phyloP scores from a whole-genome alignment of 192 early-diverging fungal species.

The Entrophospora sp. region DNA sequence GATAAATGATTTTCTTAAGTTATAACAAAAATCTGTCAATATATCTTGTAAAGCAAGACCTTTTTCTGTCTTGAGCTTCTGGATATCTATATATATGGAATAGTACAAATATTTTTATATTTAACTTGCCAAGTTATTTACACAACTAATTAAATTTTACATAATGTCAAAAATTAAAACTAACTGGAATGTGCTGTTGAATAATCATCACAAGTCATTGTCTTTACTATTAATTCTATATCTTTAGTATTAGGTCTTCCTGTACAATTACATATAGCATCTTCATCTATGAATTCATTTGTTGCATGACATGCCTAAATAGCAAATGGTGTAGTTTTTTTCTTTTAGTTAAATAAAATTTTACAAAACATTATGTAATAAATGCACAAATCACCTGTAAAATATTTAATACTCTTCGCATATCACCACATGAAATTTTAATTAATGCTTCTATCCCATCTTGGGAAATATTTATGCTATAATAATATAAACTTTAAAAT shows the following conservation, averaged over 20 bases:
- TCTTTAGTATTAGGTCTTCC: conserved; percentile 84
- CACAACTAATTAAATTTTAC: no score
- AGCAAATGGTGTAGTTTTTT: neutral
- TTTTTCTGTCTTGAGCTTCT: conserved; percentile 65
- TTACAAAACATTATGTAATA: neutral
- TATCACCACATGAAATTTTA: conserved; percentile 86
- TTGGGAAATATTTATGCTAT: conserved; percentile 66
- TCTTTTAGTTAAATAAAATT: neutral
- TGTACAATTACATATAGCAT: conserved; percentile 85
- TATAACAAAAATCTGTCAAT: conserved; percentile 57
- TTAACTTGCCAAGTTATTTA: neutral
- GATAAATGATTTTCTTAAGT: conserved; percentile 56
- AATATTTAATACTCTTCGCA: conserved; percentile 94
- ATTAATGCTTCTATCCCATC: conserved; percentile 77
- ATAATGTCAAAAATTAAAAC: neutral
- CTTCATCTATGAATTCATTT: conserved; percentile 63
- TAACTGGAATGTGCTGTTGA: conserved; percentile 58
- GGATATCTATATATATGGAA: conserved; percentile 49
- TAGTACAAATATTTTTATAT: neutral
- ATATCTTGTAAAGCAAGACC: conserved; percentile 91
- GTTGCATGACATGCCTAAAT: conserved; percentile 71
- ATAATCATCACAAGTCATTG: conserved; percentile 84
- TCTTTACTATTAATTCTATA: conserved; percentile 65
- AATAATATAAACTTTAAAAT: neutral
- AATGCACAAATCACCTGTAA: conserved; percentile 52